Evolutionary conservation across 306 rosid species (phyloP), one percentile per base, ranked within the genome.

Genomic region (Abrus precatorius): DNA sequence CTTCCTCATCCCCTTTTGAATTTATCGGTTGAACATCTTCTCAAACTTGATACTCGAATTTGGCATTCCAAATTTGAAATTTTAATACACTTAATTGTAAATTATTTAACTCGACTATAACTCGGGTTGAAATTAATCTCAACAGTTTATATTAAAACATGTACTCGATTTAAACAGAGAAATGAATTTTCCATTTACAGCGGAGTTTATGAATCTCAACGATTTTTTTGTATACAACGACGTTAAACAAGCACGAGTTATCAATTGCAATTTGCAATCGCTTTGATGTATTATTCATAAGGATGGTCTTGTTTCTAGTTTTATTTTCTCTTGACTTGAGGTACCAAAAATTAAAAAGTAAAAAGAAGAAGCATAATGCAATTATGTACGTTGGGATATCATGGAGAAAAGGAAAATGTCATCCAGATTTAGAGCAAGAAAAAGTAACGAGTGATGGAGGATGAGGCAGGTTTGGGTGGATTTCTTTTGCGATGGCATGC

Each of bases 401-500:
- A 28, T 27, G 53, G 64, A 6, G 57, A 52, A 62, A 65, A 54
- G 44, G 27, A 62, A 63, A 64, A 57, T 38, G 64, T 50, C 10
- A 9, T 36, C 30, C 5, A 50, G 73, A 64, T 34, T 34, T 63
- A 48, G 33, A 48, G 75, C 9, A 36, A 50, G 40, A 36, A 64
- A 63, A 80, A 41, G 8, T 10, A 56, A 33, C 13, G 57, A 53
- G 67, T 9, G 79, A 52, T 38, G 5, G 11, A 69, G 56, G 36
- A 12, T 5, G 56, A 49, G 43, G 71, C 40, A 48, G 9, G 12
- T 75, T 57, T 45, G 60, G 56, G 13, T 73, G 69, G 57, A 50
- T 52, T 57, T 53, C 41, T 76, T 53, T 63, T 48, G 81, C 85
- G 85, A 75, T 75, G 84, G 68, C 65, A 65, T 72, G 87, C 82